Percentiles rank a stretch among this genome's conserved stretches.
Conservation (phyloP, 208 protist species). For the Trypanosoma theileri region DNA sequence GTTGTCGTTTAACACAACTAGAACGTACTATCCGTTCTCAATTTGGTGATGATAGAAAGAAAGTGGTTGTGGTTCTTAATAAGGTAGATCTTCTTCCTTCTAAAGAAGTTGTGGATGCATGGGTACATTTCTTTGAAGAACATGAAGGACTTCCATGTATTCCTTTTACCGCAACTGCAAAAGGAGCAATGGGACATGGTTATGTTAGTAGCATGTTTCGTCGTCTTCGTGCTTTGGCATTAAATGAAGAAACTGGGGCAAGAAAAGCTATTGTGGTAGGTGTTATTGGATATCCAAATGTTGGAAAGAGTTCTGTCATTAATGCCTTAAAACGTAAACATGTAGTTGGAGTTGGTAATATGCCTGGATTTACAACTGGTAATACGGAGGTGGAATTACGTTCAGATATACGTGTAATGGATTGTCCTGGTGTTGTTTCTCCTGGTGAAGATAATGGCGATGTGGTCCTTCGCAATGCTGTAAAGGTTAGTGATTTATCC, state of each 20-base stretch:
- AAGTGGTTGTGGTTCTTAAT: constrained; percentile 96
- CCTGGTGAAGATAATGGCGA: constrained; percentile 86
- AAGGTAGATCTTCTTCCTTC: constrained; percentile 97
- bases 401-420: constrained; percentile 95
- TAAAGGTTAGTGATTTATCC: constrained; percentile 92
- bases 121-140: constrained; percentile 85
- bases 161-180: constrained; percentile 88
- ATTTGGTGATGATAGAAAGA: constrained; percentile 91
- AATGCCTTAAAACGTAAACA: constrained; percentile 96
- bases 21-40: constrained; percentile 91
- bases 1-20: constrained; percentile 92
- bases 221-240: constrained; percentile 88
- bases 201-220: constrained; percentile 88
- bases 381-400: constrained; percentile 96
- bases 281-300: constrained; percentile 98
- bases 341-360: constrained; percentile 90
- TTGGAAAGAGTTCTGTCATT: constrained; percentile 97
- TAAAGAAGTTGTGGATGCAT: constrained; percentile 86
- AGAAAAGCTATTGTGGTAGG: constrained; percentile 94
- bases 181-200: constrained; percentile 48
- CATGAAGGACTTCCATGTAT: constrained; percentile 81
- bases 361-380: constrained; percentile 94
- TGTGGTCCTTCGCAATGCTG: constrained; percentile 94
- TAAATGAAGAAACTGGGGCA: constrained; percentile 70
- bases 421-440: constrained; percentile 97